These are phyloP conservation scores for Thelonectria olida DNA, from an alignment of 2,329 filamentous ascomycete genomes.

Conservation along the genomic window DNA sequence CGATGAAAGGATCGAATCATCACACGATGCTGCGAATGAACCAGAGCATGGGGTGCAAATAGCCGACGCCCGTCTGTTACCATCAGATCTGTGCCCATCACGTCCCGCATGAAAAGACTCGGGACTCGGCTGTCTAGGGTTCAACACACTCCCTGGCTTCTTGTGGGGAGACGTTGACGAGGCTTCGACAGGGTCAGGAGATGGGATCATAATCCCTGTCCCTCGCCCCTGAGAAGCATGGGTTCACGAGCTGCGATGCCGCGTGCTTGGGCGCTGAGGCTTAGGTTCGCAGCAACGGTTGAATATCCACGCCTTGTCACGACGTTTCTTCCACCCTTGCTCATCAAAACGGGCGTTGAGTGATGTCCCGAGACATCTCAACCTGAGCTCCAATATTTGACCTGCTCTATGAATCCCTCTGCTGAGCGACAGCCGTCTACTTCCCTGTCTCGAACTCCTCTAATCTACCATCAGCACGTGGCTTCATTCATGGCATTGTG, in stretches of 20 bases:
- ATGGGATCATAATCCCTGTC: constrained; percentile 4
- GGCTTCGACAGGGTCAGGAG: constrained; percentile 16
- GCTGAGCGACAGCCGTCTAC: not conserved
- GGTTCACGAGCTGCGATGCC: constrained; percentile 2
- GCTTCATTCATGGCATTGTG: not conserved
- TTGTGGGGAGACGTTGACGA: constrained; percentile 22
- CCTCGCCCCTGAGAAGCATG: constrained; percentile 14
- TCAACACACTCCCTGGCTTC: not conserved
- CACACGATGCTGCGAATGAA: constrained; percentile 9
- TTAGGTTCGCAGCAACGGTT: not conserved
- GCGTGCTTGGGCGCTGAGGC: constrained; percentile 6
- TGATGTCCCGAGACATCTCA: constrained; percentile 2
- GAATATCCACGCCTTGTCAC: not conserved
- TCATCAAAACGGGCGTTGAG: constrained; percentile 2
- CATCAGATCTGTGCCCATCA: not conserved
- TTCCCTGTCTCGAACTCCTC: not conserved
- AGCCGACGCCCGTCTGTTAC: not conserved
- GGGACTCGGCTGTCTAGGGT: not conserved
- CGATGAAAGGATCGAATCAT: constrained; percentile 19
- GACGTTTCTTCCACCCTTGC: not conserved
- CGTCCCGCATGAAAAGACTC: constrained; percentile 2
- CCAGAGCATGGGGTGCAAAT: not conserved
- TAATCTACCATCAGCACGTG: not conserved
- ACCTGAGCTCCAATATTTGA: not conserved
- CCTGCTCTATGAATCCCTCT: not conserved